Percentiles rank a stretch among this genome's conserved stretches.
These are phyloP conservation scores for Guadua angustifolia DNA, from an alignment of 176 grass and related monocot genomes.

Conservation along the genomic window DNA sequence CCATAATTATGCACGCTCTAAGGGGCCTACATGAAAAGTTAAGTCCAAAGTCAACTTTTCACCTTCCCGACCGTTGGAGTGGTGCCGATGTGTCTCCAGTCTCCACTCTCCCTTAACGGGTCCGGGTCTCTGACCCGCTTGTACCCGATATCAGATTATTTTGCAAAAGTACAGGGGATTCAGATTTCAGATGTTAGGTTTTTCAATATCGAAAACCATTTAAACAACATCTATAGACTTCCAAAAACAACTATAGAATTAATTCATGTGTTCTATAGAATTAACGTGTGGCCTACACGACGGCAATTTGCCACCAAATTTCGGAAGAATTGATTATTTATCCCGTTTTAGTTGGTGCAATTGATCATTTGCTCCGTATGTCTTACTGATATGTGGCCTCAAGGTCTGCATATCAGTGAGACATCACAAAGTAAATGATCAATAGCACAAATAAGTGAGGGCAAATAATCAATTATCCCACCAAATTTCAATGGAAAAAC, in stretches of 20 bases:
- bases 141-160: background rate
- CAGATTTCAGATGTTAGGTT: no score
- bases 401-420: no score
- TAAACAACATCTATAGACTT: background rate
- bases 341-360: no score
- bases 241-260: background rate
- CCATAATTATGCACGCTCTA: background rate
- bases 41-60: constrained; percentile 10
- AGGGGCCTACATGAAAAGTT: background rate
- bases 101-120: background rate
- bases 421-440: no score
- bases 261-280: background rate
- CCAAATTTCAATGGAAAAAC: background rate
- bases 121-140: background rate
- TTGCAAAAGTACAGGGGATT: background rate
- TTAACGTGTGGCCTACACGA: background rate
- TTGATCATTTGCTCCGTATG: no score
- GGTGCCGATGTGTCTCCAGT: background rate
- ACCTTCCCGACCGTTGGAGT: constrained; percentile 38
- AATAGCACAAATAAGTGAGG: no score
- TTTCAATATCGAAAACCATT: background rate
- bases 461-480: no score
- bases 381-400: no score
- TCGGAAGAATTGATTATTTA: no score
- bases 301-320: background rate